Percentiles rank a stretch among this genome's conserved stretches.
phyloP scores from a whole-genome alignment of 2,329 filamentous ascomycete species.

The Colletotrichum sp. region DNA sequence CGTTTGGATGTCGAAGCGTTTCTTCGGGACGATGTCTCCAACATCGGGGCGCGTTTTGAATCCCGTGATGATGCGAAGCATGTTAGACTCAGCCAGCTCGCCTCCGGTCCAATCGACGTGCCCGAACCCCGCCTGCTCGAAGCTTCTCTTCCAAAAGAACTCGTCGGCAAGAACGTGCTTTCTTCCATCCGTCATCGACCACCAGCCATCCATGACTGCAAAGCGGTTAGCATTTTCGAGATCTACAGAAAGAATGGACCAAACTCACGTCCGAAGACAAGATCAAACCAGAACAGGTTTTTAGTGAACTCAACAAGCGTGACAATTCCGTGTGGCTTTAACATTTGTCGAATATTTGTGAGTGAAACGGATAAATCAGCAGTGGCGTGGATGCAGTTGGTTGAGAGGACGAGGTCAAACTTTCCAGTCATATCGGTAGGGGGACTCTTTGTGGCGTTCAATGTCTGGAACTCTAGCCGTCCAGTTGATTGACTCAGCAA shows the following conservation, averaged over 20 bases:
- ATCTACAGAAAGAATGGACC: neutral
- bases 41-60: neutral
- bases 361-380: neutral
- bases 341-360: constrained; percentile 23
- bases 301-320: constrained; percentile 32
- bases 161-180: neutral
- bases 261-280: constrained; percentile 29
- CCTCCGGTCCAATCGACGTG: neutral
- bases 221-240: neutral
- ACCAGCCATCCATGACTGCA: neutral
- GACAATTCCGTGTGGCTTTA: constrained; percentile 32
- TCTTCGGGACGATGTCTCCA: neutral
- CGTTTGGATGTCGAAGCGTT: neutral
- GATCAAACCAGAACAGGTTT: constrained; percentile 31
- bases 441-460: constrained; percentile 33
- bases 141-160: neutral
- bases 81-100: neutral
- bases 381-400: constrained; percentile 38
- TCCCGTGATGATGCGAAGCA: neutral
- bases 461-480: constrained; percentile 28
- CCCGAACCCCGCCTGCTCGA: neutral
- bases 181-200: neutral
- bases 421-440: constrained; percentile 7
- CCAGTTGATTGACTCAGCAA: constrained; percentile 16
- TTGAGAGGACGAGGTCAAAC: constrained; percentile 36